Base-by-base conservation (phyloP, 768 basidiomycete species). In the Jaapia argillacea region DNA sequence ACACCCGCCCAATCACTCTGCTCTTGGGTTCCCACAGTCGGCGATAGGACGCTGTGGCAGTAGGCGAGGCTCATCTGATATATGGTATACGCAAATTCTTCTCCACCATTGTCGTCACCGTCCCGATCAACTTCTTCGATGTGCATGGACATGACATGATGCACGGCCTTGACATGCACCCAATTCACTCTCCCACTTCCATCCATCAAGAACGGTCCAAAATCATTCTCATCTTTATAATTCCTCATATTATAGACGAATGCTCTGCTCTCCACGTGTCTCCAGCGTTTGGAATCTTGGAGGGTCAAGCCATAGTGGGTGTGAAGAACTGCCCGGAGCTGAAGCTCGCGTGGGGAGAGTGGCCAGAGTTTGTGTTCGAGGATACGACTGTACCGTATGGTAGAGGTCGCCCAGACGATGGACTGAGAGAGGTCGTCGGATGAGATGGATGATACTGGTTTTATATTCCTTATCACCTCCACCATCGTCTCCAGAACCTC, bases 221-320 rank as follows among this genome's bases (percentile, higher is more conserved):
- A 85, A 3, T 57, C 57, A 45, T 69, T 75, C 6, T 64, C 64
- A 23, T 58, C 53, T 1, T 58, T 57, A 58, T 83, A 82, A 26
- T 81, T 68, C 3, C 72, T 67, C 54, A 81, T 66, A 46, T 73
- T 69, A 50, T 87, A 87, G 14, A 85, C 76, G 46, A 58, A 77
- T 2, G 71, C 71, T 31, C 76, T 69, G 6, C 74, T 71, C 4
- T 58, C 55, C 5, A 66, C 63, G 5, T 68, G 63, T 14, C 51
- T 54, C 20, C 45, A 45, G 4, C 38, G 50, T 31, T 44, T 54
- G n/a, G 58, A 42, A 46, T 84, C 80, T 5, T 41, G 45, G 4
- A 51, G 52, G 1, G 79, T 79, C 20, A 80, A 49, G 4, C 82
- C 82, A 51, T 67, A 77, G 51, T 71, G 65, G 3, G 71, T 67